Base-by-base conservation (phyloP, 768 basidiomycete species). In the Baorangia bicolor region DNA sequence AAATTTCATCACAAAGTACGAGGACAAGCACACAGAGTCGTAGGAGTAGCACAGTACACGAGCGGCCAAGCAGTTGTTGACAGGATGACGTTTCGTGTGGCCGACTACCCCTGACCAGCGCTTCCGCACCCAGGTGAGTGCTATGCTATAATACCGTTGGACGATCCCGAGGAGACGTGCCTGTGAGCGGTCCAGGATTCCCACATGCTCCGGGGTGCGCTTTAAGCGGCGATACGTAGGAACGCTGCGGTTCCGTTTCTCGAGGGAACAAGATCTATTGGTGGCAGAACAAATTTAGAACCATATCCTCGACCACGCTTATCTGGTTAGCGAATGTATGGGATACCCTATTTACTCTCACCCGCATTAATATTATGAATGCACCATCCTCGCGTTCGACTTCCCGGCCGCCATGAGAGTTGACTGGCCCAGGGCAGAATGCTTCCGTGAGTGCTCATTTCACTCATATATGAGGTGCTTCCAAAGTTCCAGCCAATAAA, bases 71-170 rank as follows among this genome's bases (percentile, higher is more conserved):
- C 23, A 14, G 27, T 12, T 35, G 27, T 12, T 35, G 42, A 48
- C 40, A 4, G 28, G 38, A 45, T 31, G 43, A 25, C 4, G 18
- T 50, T 44, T 20, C 9, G 30, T 14, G 13, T 21, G 25, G 41
- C 11, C 12, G n/a, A 48, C 25, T 27, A 21, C 23, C 10, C 25
- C 16, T 13, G 31, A 34, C 42, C 10, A 31, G n/a, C 42, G 4
- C 12, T 20, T 31, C 23, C 11, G 16, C 38, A 12, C 42, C 53
- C 30, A 9, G 23, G 46, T 18, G 8, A 28, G n/a, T n/a, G 23
- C 7, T 52, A 56, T 77, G 75, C 1, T 70, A 4, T 21, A 16
- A 42, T 39, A 42, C 14, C 49, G 27, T 14, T 41, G 39, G 38
- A 25, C 25, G 31, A 21, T 6, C 4, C 34, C 5, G 5, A 38